phyloP scores from a whole-genome alignment of 257 asterid genomes.

The Solanum ossicruentum region DNA sequence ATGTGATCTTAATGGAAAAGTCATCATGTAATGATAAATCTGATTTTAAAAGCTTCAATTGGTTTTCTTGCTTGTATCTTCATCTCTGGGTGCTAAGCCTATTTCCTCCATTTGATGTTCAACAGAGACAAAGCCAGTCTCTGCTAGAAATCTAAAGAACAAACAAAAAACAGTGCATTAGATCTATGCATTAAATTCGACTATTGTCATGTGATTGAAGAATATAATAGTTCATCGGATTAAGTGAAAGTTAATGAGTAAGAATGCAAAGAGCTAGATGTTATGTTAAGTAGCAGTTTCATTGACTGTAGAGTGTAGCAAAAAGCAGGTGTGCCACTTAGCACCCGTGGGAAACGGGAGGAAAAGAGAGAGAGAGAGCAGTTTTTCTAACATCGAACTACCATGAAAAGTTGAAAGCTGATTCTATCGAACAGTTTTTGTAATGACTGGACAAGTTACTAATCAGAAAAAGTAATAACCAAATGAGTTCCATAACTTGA shows the following conservation, averaged over 20 bases:
- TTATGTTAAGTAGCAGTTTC: neutral
- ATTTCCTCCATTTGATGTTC: slow-evolving; percentile 78
- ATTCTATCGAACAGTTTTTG: neutral
- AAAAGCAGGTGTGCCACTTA: neutral
- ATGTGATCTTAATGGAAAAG: neutral
- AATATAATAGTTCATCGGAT: neutral
- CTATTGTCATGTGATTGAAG: neutral
- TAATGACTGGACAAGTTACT: neutral
- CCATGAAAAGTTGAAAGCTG: neutral
- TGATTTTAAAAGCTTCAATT: slow-evolving; percentile 17
- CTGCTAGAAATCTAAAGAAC: slow-evolving; percentile 58
- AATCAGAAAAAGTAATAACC: neutral
- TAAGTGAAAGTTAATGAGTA: neutral
- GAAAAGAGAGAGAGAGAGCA: neutral
- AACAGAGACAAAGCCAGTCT: slow-evolving; percentile 79
- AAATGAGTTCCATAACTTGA: neutral
- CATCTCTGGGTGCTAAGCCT: slow-evolving; percentile 44
- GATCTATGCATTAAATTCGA: neutral
- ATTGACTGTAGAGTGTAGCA: neutral
- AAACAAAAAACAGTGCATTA: neutral
- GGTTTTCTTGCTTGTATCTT: slow-evolving; percentile 31
- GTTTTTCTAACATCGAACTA: neutral
- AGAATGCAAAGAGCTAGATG: neutral
- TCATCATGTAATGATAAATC: neutral
- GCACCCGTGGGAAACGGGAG: neutral